These are phyloP conservation scores for Cryptosporidium xiaoi DNA, from an alignment of 169 alveolate genomes.

Conservation along the genomic window DNA sequence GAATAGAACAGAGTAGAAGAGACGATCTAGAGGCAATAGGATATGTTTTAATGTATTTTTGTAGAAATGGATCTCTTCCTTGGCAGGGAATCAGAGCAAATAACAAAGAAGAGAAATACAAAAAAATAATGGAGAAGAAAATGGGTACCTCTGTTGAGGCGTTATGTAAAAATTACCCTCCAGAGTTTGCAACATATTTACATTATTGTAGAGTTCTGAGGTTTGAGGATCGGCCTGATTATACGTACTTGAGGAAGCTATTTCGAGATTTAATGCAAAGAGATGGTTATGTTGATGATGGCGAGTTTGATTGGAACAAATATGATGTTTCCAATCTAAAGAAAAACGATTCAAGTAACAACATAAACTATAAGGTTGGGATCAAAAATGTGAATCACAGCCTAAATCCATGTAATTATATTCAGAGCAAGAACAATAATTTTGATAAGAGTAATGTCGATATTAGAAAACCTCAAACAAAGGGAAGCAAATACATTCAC, in stretches of 20 bases:
- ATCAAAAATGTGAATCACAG: neutral
- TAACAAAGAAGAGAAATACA: conserved; percentile 86
- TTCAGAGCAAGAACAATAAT: conserved; percentile 4
- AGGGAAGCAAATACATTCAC: conserved; percentile 11
- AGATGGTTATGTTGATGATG: conserved; percentile 69
- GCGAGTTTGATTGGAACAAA: conserved; percentile 59
- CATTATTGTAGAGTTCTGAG: conserved; percentile 81
- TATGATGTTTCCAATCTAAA: conserved; percentile 14
- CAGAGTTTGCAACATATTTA: conserved; percentile 80
- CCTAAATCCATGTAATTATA: conserved; percentile 7
- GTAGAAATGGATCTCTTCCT: conserved; percentile 86
- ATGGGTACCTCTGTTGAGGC: conserved; percentile 85
- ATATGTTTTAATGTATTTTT: conserved; percentile 85
- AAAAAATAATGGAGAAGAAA: conserved; percentile 88
- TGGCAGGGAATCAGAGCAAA: conserved; percentile 87
- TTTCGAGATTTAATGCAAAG: conserved; percentile 77
- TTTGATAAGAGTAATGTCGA: conserved; percentile 5
- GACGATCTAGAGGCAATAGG: conserved; percentile 93
- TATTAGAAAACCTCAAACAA: neutral
- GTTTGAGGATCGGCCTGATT: conserved; percentile 89
- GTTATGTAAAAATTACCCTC: conserved; percentile 86
- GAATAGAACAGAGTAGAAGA: conserved; percentile 86
- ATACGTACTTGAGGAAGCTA: conserved; percentile 79
- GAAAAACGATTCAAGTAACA: conserved; percentile 12
- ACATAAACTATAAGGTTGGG: neutral